These are phyloP conservation scores for Gamsiella multidivaricata DNA, from an alignment of 192 early-diverging fungal species.

Conservation along the genomic window DNA sequence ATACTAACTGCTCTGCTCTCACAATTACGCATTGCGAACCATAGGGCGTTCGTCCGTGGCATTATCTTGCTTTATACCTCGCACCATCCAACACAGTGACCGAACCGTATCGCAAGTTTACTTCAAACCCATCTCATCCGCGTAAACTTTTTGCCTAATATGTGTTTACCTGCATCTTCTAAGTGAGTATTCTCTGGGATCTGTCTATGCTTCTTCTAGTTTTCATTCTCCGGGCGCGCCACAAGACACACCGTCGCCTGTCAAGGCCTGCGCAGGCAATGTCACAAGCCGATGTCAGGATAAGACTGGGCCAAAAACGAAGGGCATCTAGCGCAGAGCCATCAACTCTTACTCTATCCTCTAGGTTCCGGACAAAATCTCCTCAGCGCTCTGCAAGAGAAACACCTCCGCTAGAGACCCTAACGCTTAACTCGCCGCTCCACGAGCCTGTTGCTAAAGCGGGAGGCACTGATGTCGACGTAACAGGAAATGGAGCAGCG, in stretches of 20 bases:
- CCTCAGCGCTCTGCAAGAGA: background rate
- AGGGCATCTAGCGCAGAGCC: background rate
- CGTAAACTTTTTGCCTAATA: background rate
- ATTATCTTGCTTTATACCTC: slow-evolving; percentile 15
- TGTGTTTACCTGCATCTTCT: background rate
- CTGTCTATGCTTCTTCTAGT: background rate
- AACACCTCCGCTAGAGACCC: background rate
- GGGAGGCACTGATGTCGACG: background rate
- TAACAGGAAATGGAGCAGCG: background rate
- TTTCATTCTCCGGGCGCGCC: background rate
- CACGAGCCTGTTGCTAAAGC: background rate
- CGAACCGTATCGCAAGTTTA: slow-evolving; percentile 8
- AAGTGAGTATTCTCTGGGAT: background rate
- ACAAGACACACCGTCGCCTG: background rate
- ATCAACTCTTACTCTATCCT: background rate
- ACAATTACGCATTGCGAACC: background rate
- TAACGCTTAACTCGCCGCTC: background rate
- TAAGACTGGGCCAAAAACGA: slow-evolving; percentile 6
- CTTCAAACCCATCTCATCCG: background rate
- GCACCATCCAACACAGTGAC: background rate
- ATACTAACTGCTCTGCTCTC: background rate
- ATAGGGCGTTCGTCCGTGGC: slow-evolving; percentile 14
- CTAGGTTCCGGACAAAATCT: background rate
- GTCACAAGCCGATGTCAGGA: background rate
- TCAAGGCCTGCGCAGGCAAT: background rate